These are phyloP conservation scores for Podospora didyma DNA, from an alignment of 495 filamentous ascomycete species.

Conservation along the genomic window DNA sequence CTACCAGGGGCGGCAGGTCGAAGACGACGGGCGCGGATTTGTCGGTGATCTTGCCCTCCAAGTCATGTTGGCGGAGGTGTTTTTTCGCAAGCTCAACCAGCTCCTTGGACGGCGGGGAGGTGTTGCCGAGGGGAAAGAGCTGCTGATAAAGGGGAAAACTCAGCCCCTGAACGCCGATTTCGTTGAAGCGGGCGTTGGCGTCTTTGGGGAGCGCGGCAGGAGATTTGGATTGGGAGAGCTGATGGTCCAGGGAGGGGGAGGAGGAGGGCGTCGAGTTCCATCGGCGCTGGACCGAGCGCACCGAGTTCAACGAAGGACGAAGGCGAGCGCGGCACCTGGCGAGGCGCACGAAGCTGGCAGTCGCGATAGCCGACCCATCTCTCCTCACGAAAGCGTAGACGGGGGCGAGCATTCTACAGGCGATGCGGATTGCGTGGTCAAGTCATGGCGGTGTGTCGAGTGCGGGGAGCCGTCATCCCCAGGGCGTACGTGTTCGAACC, in stretches of 20 bases:
- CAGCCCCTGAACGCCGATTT: constrained; percentile 91
- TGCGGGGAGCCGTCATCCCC: too few species aligned
- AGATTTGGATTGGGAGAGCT: constrained; percentile 1
- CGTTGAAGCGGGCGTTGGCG: constrained; percentile 66
- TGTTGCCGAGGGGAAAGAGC: constrained; percentile 58
- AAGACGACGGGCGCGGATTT: constrained; percentile 73
- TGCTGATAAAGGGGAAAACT: constrained; percentile 78
- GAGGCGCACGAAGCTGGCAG: constrained; percentile 37
- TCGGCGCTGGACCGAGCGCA: constrained; percentile 28
- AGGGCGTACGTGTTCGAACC: too few species aligned
- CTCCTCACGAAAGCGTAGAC: constrained; percentile 30
- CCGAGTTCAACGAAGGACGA: constrained; percentile 10
- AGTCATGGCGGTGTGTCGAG: constrained; percentile 18
- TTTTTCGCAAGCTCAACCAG: constrained; percentile 74
- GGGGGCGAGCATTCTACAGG: constrained; percentile 36
- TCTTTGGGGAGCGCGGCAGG: constrained; percentile 48
- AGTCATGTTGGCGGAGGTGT: constrained; percentile 80
- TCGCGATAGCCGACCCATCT: constrained; percentile 29
- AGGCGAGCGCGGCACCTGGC: constrained; percentile 29
- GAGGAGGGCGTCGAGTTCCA: constrained; percentile 33
- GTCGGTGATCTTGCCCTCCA: constrained; percentile 86
- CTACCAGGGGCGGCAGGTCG: constrained; percentile 76
- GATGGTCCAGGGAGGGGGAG: background rate
- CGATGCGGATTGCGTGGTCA: constrained; percentile 4
- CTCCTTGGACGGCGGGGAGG: constrained; percentile 56